These are phyloP conservation scores for Ustilago trichophora DNA, from an alignment of 1,284 basidiomycete species.

Conservation along the genomic window DNA sequence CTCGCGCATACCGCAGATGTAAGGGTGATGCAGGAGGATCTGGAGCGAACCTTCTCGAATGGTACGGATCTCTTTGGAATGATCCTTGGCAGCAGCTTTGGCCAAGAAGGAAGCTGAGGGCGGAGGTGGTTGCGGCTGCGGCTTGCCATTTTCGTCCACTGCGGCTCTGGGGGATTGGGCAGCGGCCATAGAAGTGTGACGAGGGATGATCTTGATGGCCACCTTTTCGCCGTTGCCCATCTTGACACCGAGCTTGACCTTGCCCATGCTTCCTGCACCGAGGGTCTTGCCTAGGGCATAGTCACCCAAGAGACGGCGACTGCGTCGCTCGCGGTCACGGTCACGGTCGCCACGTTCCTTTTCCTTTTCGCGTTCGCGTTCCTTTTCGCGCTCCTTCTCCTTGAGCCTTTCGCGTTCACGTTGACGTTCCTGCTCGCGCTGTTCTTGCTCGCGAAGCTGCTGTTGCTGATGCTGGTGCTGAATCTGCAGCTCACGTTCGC, in stretches of 20 bases:
- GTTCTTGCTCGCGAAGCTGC: constrained; percentile 21
- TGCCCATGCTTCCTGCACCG: constrained; percentile 98
- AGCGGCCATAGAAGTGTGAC: constrained; percentile 73
- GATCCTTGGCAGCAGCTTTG: constrained; percentile 75
- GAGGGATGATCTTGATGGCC: constrained; percentile 97
- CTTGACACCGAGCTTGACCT: constrained; percentile 95
- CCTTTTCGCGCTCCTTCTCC: constrained; percentile 33
- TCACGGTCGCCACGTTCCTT: constrained; percentile 42
- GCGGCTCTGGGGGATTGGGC: constrained; percentile 63
- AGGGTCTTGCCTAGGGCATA: constrained; percentile 97
- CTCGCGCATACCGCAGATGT: constrained; percentile 98
- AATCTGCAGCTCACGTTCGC: constrained; percentile 1
- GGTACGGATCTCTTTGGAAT: constrained; percentile 93
- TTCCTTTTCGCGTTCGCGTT: constrained; percentile 37
- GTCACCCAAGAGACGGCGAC: constrained; percentile 75
- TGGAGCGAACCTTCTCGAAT: constrained; percentile 92
- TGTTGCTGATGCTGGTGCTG: constrained; percentile 28
- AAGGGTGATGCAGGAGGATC: constrained; percentile 94
- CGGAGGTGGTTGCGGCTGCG: constrained; percentile 26
- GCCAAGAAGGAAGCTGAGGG: constrained; percentile 55
- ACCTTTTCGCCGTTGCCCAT: constrained; percentile 92
- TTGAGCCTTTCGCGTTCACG: constrained; percentile 21
- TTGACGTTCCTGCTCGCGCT: constrained; percentile 15
- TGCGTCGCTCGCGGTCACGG: constrained; percentile 48
- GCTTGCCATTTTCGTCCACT: constrained; percentile 68